Percentiles rank a stretch among this genome's conserved stretches.
These are phyloP conservation scores for Candida sanyaensis DNA, from an alignment of 1,139 yeast genomes.

Conservation along the genomic window DNA sequence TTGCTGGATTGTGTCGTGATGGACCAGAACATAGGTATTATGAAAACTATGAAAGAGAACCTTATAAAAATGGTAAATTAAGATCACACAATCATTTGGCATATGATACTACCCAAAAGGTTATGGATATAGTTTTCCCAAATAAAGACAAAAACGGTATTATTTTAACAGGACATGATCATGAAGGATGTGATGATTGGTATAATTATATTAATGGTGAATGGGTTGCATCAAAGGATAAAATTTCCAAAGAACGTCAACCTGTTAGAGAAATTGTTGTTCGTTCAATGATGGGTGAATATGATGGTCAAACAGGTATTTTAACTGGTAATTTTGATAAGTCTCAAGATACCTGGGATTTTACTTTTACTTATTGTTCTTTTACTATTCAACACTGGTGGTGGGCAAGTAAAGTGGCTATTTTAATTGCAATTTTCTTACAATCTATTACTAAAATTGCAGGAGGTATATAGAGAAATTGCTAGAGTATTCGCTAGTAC, in stretches of 20 bases:
- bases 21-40: constrained; percentile 71
- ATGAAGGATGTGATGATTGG: constrained; percentile 83
- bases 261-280: constrained; percentile 80
- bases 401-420: constrained; percentile 80
- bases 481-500: no score
- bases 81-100: constrained; percentile 88
- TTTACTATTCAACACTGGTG: constrained; percentile 90
- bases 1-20: constrained; percentile 79
- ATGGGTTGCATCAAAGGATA: constrained; percentile 61
- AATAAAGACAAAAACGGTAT: constrained; percentile 66
- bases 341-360: constrained; percentile 53
- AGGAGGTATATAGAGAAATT: not conserved
- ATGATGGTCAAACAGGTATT: constrained; percentile 84
- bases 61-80: constrained; percentile 67
- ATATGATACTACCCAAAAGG: constrained; percentile 61
- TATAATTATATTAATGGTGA: constrained; percentile 46
- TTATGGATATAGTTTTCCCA: constrained; percentile 69
- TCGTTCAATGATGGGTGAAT: constrained; percentile 95
- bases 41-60: constrained; percentile 54
- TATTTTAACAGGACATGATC: constrained; percentile 93
- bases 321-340: constrained; percentile 64
- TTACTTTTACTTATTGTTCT: constrained; percentile 71
- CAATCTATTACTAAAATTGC: constrained; percentile 26
- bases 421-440: constrained; percentile 46
- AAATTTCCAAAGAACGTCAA: constrained; percentile 23